phyloP scores from a whole-genome alignment of 768 basidiomycete species.

The Dictyophora rubrovolvata region DNA sequence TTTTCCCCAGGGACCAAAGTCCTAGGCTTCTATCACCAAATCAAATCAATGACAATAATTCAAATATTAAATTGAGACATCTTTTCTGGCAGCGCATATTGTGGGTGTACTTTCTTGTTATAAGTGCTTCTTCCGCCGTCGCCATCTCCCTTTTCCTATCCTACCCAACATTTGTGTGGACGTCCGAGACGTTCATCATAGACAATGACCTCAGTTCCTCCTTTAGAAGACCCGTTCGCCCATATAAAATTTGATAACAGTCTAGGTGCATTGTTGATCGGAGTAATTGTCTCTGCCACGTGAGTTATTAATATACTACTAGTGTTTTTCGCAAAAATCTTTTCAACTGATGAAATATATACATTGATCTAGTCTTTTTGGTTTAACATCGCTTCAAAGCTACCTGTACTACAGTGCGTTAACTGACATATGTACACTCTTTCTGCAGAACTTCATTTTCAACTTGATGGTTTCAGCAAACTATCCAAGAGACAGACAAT shows the following conservation, averaged over 20 bases:
- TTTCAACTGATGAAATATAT: not conserved
- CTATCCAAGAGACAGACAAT: not conserved
- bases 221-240: not conserved
- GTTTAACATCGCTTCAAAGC: conserved; percentile 1
- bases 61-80: not conserved
- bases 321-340: not conserved
- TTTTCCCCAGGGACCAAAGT: not conserved
- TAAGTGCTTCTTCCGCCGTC: not conserved
- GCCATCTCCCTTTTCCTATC: not conserved
- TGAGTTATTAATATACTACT: conserved; percentile 24
- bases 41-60: not conserved
- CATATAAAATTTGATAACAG: conserved; percentile 32
- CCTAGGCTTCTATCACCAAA: not conserved
- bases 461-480: not conserved
- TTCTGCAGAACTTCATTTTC: not conserved
- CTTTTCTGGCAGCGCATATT: not conserved
- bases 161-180: not conserved
- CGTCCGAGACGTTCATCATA: not conserved
- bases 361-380: not conserved
- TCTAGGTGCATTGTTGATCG: conserved; percentile 45
- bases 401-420: conserved; percentile 1
- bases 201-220: conserved; percentile 4
- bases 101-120: not conserved
- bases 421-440: not conserved
- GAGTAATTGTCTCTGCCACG: conserved; percentile 44